Conservation (phyloP, 1,284 basidiomycete genomes). For the Gymnopus androsaceus region DNA sequence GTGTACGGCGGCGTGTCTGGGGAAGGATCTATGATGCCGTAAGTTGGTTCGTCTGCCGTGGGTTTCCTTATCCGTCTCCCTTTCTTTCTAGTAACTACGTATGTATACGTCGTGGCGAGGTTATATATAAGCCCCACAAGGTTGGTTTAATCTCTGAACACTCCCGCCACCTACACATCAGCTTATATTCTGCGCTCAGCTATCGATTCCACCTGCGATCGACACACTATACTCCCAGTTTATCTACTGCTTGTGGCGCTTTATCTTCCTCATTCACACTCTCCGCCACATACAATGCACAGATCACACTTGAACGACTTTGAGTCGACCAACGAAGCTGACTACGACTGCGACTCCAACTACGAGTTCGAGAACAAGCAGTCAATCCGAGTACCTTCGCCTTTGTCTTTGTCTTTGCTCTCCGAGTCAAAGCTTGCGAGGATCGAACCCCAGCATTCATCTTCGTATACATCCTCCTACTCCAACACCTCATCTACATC, state of each 20-base stretch:
- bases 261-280: too few species aligned
- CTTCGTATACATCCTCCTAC: background rate
- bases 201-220: background rate
- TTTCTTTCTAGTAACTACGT: constrained; percentile 10
- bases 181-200: background rate
- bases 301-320: background rate
- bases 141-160: background rate
- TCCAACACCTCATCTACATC: background rate
- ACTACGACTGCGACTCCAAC: background rate
- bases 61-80: constrained; percentile 4
- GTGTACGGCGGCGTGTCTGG: constrained; percentile 1
- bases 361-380: background rate
- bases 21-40: constrained; percentile 1
- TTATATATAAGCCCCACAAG: constrained; percentile 7
- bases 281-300: background rate
- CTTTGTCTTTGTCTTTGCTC: constrained; percentile 1
- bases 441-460: background rate
- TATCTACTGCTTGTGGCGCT: background rate
- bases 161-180: background rate
- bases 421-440: background rate
- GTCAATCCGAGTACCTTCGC: background rate
- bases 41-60: constrained; percentile 7
- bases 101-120: background rate
- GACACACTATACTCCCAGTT: background rate
- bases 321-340: background rate